Conservation (phyloP, 1,284 basidiomycete species). For the Xanthoconium separans region DNA sequence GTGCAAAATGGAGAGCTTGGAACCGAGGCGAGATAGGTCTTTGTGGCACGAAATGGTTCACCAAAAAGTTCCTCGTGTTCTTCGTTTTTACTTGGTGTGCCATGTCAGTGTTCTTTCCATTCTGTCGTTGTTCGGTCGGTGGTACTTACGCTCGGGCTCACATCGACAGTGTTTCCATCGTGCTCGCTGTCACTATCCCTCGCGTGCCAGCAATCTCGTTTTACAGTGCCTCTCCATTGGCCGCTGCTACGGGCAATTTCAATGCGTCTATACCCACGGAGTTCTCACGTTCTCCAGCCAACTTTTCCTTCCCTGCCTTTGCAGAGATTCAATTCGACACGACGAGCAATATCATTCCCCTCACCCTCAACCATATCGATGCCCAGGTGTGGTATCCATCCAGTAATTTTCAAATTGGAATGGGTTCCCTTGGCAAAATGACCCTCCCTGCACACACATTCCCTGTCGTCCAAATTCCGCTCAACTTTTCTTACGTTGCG, state of each 20-base stretch:
- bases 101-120: constrained; percentile 51
- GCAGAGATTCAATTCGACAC: constrained; percentile 77
- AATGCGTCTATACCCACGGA: constrained; percentile 51
- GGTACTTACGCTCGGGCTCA: constrained; percentile 9
- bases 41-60: constrained; percentile 73
- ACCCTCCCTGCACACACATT: constrained; percentile 65
- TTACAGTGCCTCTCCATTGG: constrained; percentile 56
- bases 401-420: constrained; percentile 61
- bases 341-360: constrained; percentile 66
- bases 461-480: constrained; percentile 62
- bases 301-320: constrained; percentile 80
- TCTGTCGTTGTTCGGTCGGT: background rate
- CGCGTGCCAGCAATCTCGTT: constrained; percentile 73
- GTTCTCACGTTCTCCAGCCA: constrained; percentile 75
- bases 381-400: constrained; percentile 67
- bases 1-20: constrained; percentile 64
- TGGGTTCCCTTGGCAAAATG: constrained; percentile 56
- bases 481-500: constrained; percentile 81
- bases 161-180: constrained; percentile 57
- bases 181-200: constrained; percentile 76
- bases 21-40: constrained; percentile 70
- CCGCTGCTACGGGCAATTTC: constrained; percentile 55
- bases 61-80: constrained; percentile 66
- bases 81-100: constrained; percentile 60
- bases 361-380: constrained; percentile 65